These are phyloP conservation scores for Taxillus chinensis DNA, from an alignment of 164 flowering plant genomes.

Conservation along the genomic window DNA sequence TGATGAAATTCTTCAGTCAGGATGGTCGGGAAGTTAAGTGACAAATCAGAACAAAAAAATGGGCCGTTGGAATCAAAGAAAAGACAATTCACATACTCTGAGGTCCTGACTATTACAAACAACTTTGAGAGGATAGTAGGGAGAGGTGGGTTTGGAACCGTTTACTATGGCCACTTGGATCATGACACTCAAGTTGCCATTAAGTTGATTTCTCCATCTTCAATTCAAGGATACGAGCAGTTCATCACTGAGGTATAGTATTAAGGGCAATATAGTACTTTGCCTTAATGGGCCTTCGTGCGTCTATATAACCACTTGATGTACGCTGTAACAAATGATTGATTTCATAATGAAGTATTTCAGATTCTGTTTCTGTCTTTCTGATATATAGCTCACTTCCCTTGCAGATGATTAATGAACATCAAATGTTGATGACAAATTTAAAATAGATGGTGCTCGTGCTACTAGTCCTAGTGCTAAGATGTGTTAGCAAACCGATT, in stretches of 20 bases:
- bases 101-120: constrained; percentile 11
- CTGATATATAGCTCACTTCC: constrained; percentile 10
- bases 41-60: not conserved
- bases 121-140: constrained; percentile 13
- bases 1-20: not conserved
- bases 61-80: not conserved
- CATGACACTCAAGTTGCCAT: constrained; percentile 23
- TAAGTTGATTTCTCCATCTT: constrained; percentile 17
- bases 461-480: not conserved
- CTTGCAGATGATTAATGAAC: too few relatives aligned
- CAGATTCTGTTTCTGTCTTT: too few relatives aligned
- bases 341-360: too few relatives aligned
- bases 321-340: too few relatives aligned
- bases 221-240: constrained; percentile 19
- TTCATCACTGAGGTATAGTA: constrained; percentile 26
- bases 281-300: too few relatives aligned
- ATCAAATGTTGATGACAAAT: not conserved
- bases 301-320: too few relatives aligned
- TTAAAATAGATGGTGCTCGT: not conserved
- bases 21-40: not conserved
- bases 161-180: constrained; percentile 16
- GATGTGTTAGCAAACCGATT: not conserved
- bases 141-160: constrained; percentile 25
- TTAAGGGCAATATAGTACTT: not conserved
- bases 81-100: constrained; percentile 1